Conservation (phyloP, 805 yeast genomes). For the Cyberlindnera euphorbiae region DNA sequence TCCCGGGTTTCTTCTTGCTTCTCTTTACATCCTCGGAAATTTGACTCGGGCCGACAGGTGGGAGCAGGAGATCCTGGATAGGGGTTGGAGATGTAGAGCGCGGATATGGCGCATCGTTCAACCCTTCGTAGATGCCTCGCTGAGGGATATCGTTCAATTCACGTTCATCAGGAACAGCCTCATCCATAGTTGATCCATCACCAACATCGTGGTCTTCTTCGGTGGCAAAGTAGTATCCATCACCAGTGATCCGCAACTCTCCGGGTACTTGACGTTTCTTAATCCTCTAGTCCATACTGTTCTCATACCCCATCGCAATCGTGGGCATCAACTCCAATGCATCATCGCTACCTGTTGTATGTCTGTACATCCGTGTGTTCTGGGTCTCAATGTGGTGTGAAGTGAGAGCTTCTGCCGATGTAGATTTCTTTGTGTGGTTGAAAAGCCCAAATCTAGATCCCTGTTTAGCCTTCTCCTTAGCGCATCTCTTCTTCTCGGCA, state of each 20-base stretch:
- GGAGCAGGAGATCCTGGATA: too few relatives aligned
- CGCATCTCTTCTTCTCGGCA: slow-evolving; percentile 1
- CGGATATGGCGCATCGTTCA: too few relatives aligned
- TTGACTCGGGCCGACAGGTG: too few relatives aligned
- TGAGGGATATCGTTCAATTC: too few relatives aligned
- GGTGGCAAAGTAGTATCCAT: slow-evolving; percentile 20
- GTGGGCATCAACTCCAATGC: slow-evolving; percentile 25
- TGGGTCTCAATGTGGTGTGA: too few relatives aligned
- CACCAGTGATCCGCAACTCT: slow-evolving; percentile 23
- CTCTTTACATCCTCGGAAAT: too few relatives aligned
- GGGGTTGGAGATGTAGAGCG: too few relatives aligned
- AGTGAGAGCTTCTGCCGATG: too few relatives aligned
- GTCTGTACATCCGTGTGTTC: too few relatives aligned
- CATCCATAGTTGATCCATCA: not conserved
- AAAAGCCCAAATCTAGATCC: slow-evolving; percentile 6
- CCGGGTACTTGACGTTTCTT: slow-evolving; percentile 14
- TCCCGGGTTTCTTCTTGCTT: too few relatives aligned
- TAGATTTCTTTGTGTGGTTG: too few relatives aligned
- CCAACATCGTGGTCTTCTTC: slow-evolving; percentile 1
- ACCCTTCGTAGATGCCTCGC: too few relatives aligned
- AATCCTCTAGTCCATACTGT: slow-evolving; percentile 16
- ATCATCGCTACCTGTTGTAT: slow-evolving; percentile 24
- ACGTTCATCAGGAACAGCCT: slow-evolving; percentile 1
- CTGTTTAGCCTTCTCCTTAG: not conserved
- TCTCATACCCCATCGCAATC: slow-evolving; percentile 26